Percentiles rank a stretch among this genome's conserved stretches.
Conservation (phyloP, 176 grass and related monocot genomes). For the Oryza brachyantha region DNA sequence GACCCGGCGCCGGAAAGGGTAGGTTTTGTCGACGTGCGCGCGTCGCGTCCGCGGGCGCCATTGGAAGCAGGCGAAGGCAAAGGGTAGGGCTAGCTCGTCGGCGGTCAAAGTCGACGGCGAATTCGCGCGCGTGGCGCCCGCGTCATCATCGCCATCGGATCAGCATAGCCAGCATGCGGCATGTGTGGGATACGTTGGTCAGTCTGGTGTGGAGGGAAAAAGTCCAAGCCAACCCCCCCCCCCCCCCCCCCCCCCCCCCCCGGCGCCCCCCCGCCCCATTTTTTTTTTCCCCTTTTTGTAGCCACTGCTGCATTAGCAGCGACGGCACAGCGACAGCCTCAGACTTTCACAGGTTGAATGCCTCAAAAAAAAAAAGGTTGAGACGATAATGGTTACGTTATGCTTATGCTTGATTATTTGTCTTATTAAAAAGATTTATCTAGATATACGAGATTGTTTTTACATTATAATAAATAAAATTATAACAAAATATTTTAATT, state of each 20-base stretch:
- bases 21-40: constrained; percentile 12
- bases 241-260: no score
- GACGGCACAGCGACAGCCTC: background rate
- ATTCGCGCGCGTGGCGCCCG: background rate
- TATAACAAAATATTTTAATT: no score
- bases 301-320: no score
- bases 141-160: background rate
- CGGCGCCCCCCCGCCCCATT: no score
- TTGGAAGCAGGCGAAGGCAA: background rate
- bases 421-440: no score
- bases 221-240: background rate
- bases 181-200: background rate
- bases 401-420: no score
- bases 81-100: background rate
- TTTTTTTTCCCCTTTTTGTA: background rate
- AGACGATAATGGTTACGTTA: no score
- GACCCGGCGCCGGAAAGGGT: constrained; percentile 6
- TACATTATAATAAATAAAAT: no score
- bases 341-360: background rate
- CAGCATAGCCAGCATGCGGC: no score
- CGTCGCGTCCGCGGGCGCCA: background rate
- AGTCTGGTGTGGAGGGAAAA: background rate
- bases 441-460: no score
- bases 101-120: constrained; percentile 50
- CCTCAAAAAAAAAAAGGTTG: no score